Conservation (phyloP, 805 yeast species). For the Cyberlindnera xylosilytica region DNA sequence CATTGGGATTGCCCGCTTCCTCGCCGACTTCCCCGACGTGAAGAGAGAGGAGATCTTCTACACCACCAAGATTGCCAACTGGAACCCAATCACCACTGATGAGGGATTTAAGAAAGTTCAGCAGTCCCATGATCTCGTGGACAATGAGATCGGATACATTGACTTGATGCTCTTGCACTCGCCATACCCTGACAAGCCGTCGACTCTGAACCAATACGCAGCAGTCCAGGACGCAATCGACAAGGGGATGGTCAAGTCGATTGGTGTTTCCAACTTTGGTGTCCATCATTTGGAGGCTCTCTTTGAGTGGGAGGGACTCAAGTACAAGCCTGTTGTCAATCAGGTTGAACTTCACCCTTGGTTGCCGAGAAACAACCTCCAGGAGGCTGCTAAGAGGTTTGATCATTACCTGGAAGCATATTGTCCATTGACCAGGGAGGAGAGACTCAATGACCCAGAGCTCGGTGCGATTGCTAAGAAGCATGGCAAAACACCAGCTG, state of each 20-base stretch:
- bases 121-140: slow-evolving; percentile 51
- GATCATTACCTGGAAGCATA: slow-evolving; percentile 67
- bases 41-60: slow-evolving; percentile 23
- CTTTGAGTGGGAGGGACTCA: slow-evolving; percentile 51
- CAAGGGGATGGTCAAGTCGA: slow-evolving; percentile 53
- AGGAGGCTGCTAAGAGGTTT: slow-evolving; percentile 47
- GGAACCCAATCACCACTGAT: slow-evolving; percentile 10
- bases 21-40: slow-evolving; percentile 21
- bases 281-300: slow-evolving; percentile 56
- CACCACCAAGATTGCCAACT: slow-evolving; percentile 23
- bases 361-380: slow-evolving; percentile 59
- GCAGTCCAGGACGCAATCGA: slow-evolving; percentile 74
- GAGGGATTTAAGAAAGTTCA: slow-evolving; percentile 37
- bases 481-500: slow-evolving; percentile 51
- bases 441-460: slow-evolving; percentile 51
- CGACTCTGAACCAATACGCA: slow-evolving; percentile 60
- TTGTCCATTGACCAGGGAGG: slow-evolving; percentile 69
- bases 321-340: slow-evolving; percentile 53
- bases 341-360: slow-evolving; percentile 71
- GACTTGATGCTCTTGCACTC: slow-evolving; percentile 69
- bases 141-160: slow-evolving; percentile 57
- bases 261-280: slow-evolving; percentile 81
- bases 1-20: slow-evolving; percentile 22
- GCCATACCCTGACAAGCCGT: slow-evolving; percentile 46
- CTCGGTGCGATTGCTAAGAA: slow-evolving; percentile 46